Base-by-base conservation (phyloP, 345 rosid species). In the Isatis tinctoria region DNA sequence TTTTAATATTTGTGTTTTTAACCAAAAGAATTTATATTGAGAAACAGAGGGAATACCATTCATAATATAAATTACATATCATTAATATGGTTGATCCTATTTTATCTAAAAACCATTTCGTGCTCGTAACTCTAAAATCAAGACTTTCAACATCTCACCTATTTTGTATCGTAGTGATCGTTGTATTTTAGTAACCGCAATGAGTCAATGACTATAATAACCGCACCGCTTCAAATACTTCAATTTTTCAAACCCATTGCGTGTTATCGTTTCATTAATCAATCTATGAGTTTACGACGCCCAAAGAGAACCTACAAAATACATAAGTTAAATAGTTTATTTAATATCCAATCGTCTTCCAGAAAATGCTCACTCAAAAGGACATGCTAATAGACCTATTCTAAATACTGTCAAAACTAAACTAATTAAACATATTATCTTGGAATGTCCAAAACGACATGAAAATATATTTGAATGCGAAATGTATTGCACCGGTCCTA, bases 391-490 rank as follows among this genome's bases (percentile, higher is more conserved):
- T 47, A 67, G 61, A 75, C 74, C 24, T 69, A 62, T 44, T 27
- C 3, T 70, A 45, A 17, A 56, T 17, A 20, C 6, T 45, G 48
- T 59, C 53, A 44, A 22, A 54, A 56, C 72, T 9, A 67, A 54
- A 58, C 53, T 74, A 54, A 58, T 45, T 74, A 67, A 60, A 65
- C 63, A 71, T 30, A 59, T 65, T 30, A 59, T 65, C 63, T 71
- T 22, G 72, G 72, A 30, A 65, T 71, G 66, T 51, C 58, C 57
- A 66, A 72, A 72, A 78, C 68, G 76, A 71, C 73, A 77, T 71
- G 68, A 33, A 63, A 60, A 58, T 65, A 51, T 66, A 72, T 59
- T 64, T 59, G 73, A 65, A 78, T 51, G 64, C 64, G 69, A 66
- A 58, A 32, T 65, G 77, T 72, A 77, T 49, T 48, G 69, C 73